A percentile compares a stretch with the other conserved stretches of the same genome.
phyloP scores from a whole-genome alignment of 768 basidiomycete species.

The Hericium coralloides region DNA sequence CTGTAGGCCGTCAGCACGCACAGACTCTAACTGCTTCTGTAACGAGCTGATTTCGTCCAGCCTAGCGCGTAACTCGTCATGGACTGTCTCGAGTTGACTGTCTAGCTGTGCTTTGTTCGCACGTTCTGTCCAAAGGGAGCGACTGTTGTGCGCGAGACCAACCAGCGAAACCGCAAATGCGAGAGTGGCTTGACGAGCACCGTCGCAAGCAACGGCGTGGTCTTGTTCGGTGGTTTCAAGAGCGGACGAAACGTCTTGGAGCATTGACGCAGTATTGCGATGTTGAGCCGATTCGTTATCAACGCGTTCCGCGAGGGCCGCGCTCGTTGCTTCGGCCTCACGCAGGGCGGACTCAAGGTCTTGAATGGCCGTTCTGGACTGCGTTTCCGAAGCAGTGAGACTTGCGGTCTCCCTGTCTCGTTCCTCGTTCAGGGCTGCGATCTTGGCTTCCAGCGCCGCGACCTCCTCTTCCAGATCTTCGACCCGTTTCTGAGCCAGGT shows the following conservation, averaged over 20 bases:
- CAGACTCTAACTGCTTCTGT: conserved; percentile 7
- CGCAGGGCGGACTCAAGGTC: not conserved
- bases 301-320: not conserved
- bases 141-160: not conserved
- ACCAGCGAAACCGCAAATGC: not conserved
- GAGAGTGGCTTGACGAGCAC: not conserved
- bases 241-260: not conserved
- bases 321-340: not conserved
- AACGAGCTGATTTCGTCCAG: conserved; percentile 3
- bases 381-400: conserved; percentile 10
- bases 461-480: conserved; percentile 59
- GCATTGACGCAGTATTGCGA: not conserved
- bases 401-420: conserved; percentile 19
- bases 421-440: conserved; percentile 15
- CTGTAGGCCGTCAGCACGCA: conserved; percentile 3
- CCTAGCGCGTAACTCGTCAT: conserved; percentile 5
- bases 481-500: conserved; percentile 44
- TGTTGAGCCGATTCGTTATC: not conserved
- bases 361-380: conserved; percentile 1
- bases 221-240: conserved; percentile 1
- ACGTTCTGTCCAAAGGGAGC: not conserved
- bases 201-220: not conserved
- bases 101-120: not conserved
- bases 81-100: conserved; percentile 6
- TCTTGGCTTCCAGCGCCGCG: conserved; percentile 33